Evolutionary conservation across 2,329 filamentous ascomycete genomes (phyloP).

Genomic region (Scedosporium aurantiacum): DNA sequence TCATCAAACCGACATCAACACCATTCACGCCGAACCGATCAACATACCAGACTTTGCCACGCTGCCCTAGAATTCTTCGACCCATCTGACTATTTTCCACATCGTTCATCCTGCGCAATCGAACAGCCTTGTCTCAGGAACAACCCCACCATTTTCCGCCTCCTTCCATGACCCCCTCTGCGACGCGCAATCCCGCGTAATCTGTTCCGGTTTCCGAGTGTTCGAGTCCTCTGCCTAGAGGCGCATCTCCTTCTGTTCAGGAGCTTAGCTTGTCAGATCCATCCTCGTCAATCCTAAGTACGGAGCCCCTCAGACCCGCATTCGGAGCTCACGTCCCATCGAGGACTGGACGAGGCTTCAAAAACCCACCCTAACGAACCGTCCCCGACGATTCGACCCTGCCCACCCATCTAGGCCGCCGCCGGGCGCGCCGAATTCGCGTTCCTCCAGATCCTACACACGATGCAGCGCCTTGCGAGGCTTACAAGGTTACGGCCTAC

Average conservation of each 20-base stretch:
- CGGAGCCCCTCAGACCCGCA: neutral
- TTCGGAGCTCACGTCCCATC: no score
- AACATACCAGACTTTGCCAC: neutral
- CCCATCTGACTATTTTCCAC: neutral
- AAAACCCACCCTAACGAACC: neutral
- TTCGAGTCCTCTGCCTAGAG: no score
- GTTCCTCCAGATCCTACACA: neutral
- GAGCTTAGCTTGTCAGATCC: neutral
- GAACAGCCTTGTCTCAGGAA: neutral
- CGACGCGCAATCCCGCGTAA: neutral
- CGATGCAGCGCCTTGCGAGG: slow-evolving; percentile 5
- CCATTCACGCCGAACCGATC: neutral
- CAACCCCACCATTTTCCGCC: neutral
- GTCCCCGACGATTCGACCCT: neutral
- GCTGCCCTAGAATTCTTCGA: neutral
- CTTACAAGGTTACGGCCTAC: slow-evolving; percentile 2
- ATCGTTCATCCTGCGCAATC: neutral
- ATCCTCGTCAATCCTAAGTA: no score
- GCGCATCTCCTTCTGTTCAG: neutral
- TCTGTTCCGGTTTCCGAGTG: no score
- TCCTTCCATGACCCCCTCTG: neutral
- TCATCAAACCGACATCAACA: neutral
- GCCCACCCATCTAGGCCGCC: neutral
- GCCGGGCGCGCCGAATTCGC: neutral
- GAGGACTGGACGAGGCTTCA: no score